Base-by-base conservation (phyloP, 1,284 basidiomycete species). In the Ustilago bromivora region DNA sequence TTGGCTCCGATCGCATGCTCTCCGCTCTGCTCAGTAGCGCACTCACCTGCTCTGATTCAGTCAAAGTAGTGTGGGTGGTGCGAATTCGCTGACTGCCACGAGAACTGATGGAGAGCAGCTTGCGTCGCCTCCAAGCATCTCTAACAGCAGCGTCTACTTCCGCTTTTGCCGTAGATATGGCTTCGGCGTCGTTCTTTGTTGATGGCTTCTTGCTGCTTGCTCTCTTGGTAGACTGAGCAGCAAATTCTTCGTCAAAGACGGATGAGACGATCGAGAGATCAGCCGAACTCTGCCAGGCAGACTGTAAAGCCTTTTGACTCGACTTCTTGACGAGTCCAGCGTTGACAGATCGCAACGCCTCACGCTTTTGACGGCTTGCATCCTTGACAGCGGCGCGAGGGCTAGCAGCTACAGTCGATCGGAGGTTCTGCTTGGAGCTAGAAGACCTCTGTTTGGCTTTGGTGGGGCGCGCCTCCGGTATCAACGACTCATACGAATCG, bases 41-140 rank as follows among this genome's bases (percentile, higher is more conserved):
- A 2, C 17, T 43, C 8, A 36, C 13, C 4, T 34, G 9, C 17
- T n/a, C 52, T 2, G 59, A 28, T 13, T 38, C 17, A 2, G 34
- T 40, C 31, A 46, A 35, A 3, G 58, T 71, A 8, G 43, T 62
- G 1, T 52, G 55, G 15, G 54, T 55, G 8, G 54, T 54, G 19
- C 61, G 61, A 34, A 57, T 65, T 43, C 71, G 59, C 41, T 63
- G 72, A 57, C 63, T 63, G 7, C 57, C 67, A 12, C 62, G 73
- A 32, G 73, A 76, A 61, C 73, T 76, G 73, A 71, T 61, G 23
- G 68, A 68, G 15, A 68, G 65, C 73, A 68, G 58, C 49, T 57
- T 67, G 32, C 65, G 68, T 59, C 61, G 52, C 38, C 64, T 66
- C 67, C 63, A 66, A 5, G 67, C 68, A 41, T 71, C 65, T 12